Evolutionary conservation across 306 rosid species (phyloP).

Genomic region (Mucuna pruriens): DNA sequence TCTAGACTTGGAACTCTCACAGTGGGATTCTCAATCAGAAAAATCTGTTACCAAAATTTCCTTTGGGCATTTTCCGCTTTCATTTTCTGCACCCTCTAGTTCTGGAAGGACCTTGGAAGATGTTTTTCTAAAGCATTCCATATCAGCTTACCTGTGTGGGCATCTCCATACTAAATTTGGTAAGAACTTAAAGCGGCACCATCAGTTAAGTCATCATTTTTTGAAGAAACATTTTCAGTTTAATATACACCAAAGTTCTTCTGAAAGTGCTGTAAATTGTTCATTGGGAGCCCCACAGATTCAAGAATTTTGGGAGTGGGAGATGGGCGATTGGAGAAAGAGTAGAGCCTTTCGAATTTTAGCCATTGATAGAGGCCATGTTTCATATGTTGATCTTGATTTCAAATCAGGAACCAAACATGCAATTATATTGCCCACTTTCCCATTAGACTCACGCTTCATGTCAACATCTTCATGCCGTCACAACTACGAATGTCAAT

Average conservation of each 20-base stretch:
- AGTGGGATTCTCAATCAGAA: conserved; percentile 74
- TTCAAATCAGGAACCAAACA: conserved; percentile 58
- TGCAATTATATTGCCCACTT: conserved; percentile 80
- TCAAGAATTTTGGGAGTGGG: conserved; percentile 98
- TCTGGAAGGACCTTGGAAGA: conserved; percentile 83
- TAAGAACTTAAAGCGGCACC: conserved; percentile 84
- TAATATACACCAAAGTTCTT: conserved; percentile 58
- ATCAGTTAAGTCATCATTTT: conserved; percentile 55
- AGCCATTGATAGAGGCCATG: conserved; percentile 84
- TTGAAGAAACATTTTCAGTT: conserved; percentile 63
- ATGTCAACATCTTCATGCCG: conserved; percentile 63
- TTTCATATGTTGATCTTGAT: conserved; percentile 80
- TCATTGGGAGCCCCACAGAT: conserved; percentile 49
- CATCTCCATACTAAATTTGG: conserved; percentile 91
- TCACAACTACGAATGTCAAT: conserved; percentile 67
- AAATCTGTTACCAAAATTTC: conserved; percentile 75
- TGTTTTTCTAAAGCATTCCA: conserved; percentile 77
- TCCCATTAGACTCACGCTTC: conserved; percentile 89
- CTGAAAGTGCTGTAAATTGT: conserved; percentile 59
- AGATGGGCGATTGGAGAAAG: conserved; percentile 98
- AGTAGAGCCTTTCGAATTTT: conserved; percentile 77
- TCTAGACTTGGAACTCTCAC: conserved; percentile 78
- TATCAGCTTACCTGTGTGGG: conserved; percentile 91
- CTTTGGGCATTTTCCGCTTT: conserved; percentile 94
- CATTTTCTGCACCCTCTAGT: conserved; percentile 70